A percentile compares a stretch with the other conserved stretches of the same genome.
These are phyloP conservation scores for Themeda triandra DNA, from an alignment of 176 grass and related monocot genomes.

Conservation along the genomic window DNA sequence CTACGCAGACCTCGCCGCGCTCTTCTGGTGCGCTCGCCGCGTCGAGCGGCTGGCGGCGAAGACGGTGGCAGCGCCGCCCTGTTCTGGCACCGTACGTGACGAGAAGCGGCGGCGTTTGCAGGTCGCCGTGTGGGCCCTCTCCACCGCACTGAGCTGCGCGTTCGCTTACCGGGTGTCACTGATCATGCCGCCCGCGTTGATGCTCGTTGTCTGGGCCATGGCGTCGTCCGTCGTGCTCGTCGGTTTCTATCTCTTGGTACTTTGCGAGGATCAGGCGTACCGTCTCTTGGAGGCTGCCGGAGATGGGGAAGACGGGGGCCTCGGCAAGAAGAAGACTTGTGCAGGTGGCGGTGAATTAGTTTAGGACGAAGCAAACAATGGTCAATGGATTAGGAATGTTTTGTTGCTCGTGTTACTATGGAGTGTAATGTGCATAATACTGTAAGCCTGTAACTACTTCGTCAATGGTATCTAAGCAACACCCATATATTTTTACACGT, in stretches of 20 bases:
- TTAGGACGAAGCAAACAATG: not conserved
- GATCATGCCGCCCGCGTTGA: not conserved
- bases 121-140: not conserved
- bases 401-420: too few relatives aligned
- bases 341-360: not conserved
- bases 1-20: not conserved
- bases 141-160: slow-evolving; percentile 5
- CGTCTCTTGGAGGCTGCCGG: not conserved
- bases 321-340: not conserved
- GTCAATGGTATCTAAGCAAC: too few relatives aligned
- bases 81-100: not conserved
- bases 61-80: not conserved
- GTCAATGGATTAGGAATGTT: not conserved
- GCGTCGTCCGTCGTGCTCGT: not conserved
- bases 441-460: too few relatives aligned
- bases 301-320: too few relatives aligned
- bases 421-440: too few relatives aligned
- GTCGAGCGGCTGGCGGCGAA: not conserved
- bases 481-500: too few relatives aligned
- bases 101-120: not conserved
- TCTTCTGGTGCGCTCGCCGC: not conserved
- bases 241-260: not conserved
- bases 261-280: not conserved
- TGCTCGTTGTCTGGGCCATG: not conserved
- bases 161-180: not conserved